phyloP scores from a whole-genome alignment of 73 alveolate genomes.

The Paramecium bursaria region DNA sequence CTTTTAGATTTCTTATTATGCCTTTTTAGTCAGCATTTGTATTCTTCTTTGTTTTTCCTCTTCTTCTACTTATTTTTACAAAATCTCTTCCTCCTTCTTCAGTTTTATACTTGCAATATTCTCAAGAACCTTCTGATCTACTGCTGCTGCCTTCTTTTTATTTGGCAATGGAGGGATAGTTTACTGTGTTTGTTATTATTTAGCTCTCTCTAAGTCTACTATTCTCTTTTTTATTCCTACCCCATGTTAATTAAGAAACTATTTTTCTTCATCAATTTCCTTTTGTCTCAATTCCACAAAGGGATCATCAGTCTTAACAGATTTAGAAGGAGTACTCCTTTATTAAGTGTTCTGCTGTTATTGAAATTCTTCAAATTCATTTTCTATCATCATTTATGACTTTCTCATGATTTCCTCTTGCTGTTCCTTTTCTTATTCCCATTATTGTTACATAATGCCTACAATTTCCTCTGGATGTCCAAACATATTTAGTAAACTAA shows the following conservation, averaged over 20 bases:
- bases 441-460: slow-evolving; percentile 28
- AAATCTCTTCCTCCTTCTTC: slow-evolving; percentile 64
- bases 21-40: slow-evolving; percentile 26
- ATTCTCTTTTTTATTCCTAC: slow-evolving; percentile 53
- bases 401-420: slow-evolving; percentile 43
- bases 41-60: slow-evolving; percentile 49
- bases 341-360: no score
- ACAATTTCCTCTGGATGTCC: slow-evolving; percentile 68
- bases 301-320: slow-evolving; percentile 35
- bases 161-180: not conserved
- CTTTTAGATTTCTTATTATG: slow-evolving; percentile 41
- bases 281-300: slow-evolving; percentile 23
- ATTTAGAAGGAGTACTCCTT: no score
- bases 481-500: slow-evolving; percentile 45
- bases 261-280: slow-evolving; percentile 52
- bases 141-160: slow-evolving; percentile 9
- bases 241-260: slow-evolving; percentile 34
- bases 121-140: slow-evolving; percentile 61
- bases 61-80: slow-evolving; percentile 58
- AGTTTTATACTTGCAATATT: slow-evolving; percentile 55
- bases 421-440: slow-evolving; percentile 58
- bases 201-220: slow-evolving; percentile 38
- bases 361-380: slow-evolving; percentile 39
- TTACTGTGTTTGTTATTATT: slow-evolving; percentile 13
- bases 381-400: slow-evolving; percentile 27